These are phyloP conservation scores for Catharanthus roseus DNA, from an alignment of 257 asterid species.

Conservation along the genomic window DNA sequence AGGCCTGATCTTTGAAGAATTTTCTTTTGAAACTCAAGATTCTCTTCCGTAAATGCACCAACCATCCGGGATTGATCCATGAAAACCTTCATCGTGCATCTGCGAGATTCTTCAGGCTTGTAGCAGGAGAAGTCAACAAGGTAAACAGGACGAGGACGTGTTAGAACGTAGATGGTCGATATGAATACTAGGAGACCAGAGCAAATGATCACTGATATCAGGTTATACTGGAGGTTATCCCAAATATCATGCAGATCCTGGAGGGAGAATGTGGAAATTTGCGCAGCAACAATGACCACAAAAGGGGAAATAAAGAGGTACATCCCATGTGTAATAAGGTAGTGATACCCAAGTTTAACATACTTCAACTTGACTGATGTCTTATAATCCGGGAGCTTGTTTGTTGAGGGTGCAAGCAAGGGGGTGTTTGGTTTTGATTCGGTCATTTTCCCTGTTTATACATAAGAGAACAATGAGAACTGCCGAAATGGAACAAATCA, in stretches of 20 bases:
- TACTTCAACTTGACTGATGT: constrained; percentile 34
- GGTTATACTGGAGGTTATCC: constrained; percentile 34
- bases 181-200: constrained; percentile 28
- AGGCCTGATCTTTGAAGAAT: constrained; percentile 38
- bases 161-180: constrained; percentile 28
- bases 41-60: constrained; percentile 29
- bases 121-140: constrained; percentile 34
- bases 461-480: background rate
- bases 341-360: constrained; percentile 35
- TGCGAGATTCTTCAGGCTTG: constrained; percentile 32
- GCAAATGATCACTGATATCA: constrained; percentile 27
- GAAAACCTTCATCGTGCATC: constrained; percentile 31
- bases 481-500: background rate
- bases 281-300: constrained; percentile 26
- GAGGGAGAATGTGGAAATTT: constrained; percentile 28
- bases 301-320: constrained; percentile 27
- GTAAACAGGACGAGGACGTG: constrained; percentile 35
- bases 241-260: constrained; percentile 29
- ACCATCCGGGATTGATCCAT: constrained; percentile 28
- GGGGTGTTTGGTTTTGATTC: constrained; percentile 18
- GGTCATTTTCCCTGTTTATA: constrained; percentile 27
- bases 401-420: constrained; percentile 29
- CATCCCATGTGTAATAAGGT: constrained; percentile 36
- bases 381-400: constrained; percentile 32
- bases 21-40: constrained; percentile 33